Conservation (phyloP, 306 rosid genomes). For the Fragaria ananassa region DNA sequence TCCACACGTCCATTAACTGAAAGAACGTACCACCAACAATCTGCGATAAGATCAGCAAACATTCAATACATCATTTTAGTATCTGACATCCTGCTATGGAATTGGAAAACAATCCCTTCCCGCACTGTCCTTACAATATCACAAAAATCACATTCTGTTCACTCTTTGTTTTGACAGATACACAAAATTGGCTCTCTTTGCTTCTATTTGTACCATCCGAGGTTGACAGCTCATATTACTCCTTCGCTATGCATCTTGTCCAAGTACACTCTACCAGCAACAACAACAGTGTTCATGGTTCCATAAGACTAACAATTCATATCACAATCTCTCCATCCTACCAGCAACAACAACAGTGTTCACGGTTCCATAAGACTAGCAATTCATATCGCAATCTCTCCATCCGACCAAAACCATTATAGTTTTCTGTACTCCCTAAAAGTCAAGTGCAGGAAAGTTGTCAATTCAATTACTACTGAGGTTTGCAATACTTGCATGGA, state of each 20-base stretch:
- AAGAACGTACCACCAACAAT: background rate
- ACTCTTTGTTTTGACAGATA: slow-evolving; percentile 2
- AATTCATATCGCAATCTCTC: slow-evolving; percentile 10
- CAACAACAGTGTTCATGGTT: slow-evolving; percentile 17
- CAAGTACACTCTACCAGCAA: slow-evolving; percentile 17
- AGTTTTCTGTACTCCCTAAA: slow-evolving; percentile 15
- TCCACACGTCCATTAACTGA: background rate
- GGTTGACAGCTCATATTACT: slow-evolving; percentile 6
- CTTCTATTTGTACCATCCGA: background rate
- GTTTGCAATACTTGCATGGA: background rate
- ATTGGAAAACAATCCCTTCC: background rate
- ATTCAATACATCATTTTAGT: background rate
- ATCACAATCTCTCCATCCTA: slow-evolving; percentile 15
- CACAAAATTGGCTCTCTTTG: slow-evolving; percentile 28
- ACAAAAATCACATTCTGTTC: slow-evolving; percentile 13
- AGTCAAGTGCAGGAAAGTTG: background rate
- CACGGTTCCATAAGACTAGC: slow-evolving; percentile 6
- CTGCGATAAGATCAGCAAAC: background rate
- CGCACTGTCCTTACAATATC: background rate
- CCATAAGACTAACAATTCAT: background rate
- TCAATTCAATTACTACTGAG: background rate
- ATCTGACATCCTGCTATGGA: background rate
- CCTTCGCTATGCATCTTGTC: slow-evolving; percentile 11
- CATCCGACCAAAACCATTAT: slow-evolving; percentile 16
- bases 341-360: slow-evolving; percentile 14